Conservation (phyloP, 164 flowering plant genomes). For the Magnolia changhungtana region DNA sequence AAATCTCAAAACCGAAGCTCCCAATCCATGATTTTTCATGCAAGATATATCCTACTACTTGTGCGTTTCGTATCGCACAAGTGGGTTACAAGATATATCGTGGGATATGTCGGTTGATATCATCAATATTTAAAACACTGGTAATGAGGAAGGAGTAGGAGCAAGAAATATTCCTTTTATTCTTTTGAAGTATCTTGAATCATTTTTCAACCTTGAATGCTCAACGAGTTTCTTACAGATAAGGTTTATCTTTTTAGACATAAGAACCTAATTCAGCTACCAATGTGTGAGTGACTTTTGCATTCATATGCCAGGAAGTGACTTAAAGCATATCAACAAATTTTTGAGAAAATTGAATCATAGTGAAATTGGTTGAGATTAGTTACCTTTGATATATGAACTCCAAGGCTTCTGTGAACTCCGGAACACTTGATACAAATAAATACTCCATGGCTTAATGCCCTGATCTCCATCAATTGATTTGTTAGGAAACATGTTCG, state of each 20-base stretch:
- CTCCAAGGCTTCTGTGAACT: conserved; percentile 93
- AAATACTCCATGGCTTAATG: conserved; percentile 68
- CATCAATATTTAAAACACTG: too few species aligned
- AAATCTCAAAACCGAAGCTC: too few species aligned
- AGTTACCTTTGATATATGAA: conserved; percentile 81
- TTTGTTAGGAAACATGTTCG: conserved; percentile 10
- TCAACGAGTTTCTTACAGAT: background rate
- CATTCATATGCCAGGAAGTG: background rate
- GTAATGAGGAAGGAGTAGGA: background rate
- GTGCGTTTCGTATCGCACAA: background rate
- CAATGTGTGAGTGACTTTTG: background rate
- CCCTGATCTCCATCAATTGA: conserved; percentile 39
- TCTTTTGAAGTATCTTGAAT: too few species aligned
- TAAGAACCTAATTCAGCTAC: background rate
- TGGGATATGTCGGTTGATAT: background rate
- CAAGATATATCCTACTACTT: too few species aligned
- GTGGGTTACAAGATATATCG: background rate
- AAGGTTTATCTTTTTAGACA: background rate
- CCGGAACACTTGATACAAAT: conserved; percentile 95
- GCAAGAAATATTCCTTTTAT: background rate
- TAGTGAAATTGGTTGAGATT: background rate
- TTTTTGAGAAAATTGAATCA: background rate
- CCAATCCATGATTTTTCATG: too few species aligned
- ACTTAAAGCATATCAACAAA: background rate
- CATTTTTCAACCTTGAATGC: background rate